A percentile compares a stretch with the other conserved stretches of the same genome.
Evolutionary conservation across 257 asterid species (phyloP).

Genomic region (Forsythia viridissima): DNA sequence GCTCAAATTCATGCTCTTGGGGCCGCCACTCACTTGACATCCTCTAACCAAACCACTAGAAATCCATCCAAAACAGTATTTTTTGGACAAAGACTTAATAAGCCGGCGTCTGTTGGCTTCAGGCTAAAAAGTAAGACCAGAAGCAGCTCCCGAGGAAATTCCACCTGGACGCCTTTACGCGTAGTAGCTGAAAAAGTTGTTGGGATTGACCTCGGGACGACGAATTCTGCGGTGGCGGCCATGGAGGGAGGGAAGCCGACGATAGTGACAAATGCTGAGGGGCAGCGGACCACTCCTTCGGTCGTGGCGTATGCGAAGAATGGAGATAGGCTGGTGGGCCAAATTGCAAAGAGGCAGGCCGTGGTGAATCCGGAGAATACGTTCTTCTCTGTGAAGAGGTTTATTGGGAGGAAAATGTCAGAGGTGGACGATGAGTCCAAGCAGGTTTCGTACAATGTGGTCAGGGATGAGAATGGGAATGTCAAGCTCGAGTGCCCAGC

Average conservation of each 20-base stretch:
- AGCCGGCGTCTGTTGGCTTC: conserved; percentile 29
- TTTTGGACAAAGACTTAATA: conserved; percentile 36
- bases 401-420: conserved; percentile 73
- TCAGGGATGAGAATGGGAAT: conserved; percentile 75
- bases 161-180: conserved; percentile 28
- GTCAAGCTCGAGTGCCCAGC: conserved; percentile 80
- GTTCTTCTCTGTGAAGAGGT: conserved; percentile 71
- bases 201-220: conserved; percentile 73
- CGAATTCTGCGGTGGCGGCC: conserved; percentile 77
- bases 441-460: conserved; percentile 70
- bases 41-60: conserved; percentile 22
- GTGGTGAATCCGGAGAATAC: conserved; percentile 76
- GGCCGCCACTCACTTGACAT: conserved; percentile 26
- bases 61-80: conserved; percentile 29
- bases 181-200: conserved; percentile 75
- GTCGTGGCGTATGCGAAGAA: conserved; percentile 73
- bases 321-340: conserved; percentile 73
- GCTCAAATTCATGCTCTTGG: conserved; percentile 60
- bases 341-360: conserved; percentile 79
- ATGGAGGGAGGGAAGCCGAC: conserved; percentile 87
- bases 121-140: conserved; percentile 27
- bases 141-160: conserved; percentile 13
- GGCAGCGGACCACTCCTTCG: conserved; percentile 75
- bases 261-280: conserved; percentile 68
- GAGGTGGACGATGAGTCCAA: conserved; percentile 78